Base-by-base conservation (phyloP, 305 asterid species). In the Plantago lanceolata region DNA sequence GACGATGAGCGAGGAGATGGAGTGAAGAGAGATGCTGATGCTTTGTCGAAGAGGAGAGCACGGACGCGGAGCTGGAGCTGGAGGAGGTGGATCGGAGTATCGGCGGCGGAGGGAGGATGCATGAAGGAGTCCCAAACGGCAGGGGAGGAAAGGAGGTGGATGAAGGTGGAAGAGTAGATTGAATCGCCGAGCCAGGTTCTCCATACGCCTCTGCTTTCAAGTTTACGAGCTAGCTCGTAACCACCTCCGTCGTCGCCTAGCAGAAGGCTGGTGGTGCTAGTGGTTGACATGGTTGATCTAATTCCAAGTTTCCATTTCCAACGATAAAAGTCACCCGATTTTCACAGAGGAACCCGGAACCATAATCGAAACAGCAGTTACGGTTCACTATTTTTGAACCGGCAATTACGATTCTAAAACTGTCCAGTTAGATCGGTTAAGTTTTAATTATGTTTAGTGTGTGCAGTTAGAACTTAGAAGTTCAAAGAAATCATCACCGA, bases 11-110 rank as follows among this genome's bases (percentile, higher is more conserved):
- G 66, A 13, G 69, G 59, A 19, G 81, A 65, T 45, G 65, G 70
- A 56, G 57, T 68, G 74, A 70, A 79, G 28, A 87, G 94, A 19
- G 92, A 76, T 21, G 79, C 57, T 8, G 93, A 75, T 15, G 95
- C 96, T 79, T 92, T 92, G 48, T 92, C 98, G 64, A 84, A 92
- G 18, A 92, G 87, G 13, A 92, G 95, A 66, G 98, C 97, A n/a
- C 98, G 91, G 6, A 77, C 96, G 8, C 98, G 90, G 50, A 92
- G 97, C 82, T 92, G 94, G 48, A 92, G 91, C 26, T 79, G 85
- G 76, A 92, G 85, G 75, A 92, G 83, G 73, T 84, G 89, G 71
- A 79, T 77, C 84, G 70, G 82, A 31, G 83, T 60, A 63, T 89
- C 89, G 48, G 90, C 59, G 4, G 35, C 48, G 9, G 26, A 33